phyloP scores from a whole-genome alignment of 2,329 filamentous ascomycete genomes.

The Immersiporthe knoxdaviesiana region DNA sequence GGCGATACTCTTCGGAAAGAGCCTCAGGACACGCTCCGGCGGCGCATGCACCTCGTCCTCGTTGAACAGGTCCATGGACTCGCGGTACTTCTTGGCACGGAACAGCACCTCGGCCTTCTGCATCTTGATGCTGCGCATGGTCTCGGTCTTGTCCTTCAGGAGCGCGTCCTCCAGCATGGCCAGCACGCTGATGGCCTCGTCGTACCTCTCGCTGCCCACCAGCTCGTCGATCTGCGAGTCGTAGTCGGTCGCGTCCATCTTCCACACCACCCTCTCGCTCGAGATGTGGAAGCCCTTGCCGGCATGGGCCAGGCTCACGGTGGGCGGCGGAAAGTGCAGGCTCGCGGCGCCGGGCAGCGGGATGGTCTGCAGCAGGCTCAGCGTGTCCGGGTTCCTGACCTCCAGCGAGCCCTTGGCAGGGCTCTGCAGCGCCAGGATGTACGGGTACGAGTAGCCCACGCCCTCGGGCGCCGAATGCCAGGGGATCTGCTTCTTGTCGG shows the following conservation, averaged over 20 bases:
- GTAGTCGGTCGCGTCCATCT: constrained; percentile 92
- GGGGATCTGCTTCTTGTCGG: constrained; percentile 82
- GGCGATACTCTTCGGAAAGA: constrained; percentile 84
- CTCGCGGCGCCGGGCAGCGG: constrained; percentile 79
- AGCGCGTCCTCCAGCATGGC: constrained; percentile 91
- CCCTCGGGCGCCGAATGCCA: constrained; percentile 88
- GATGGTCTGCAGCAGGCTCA: constrained; percentile 87
- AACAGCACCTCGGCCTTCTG: constrained; percentile 88
- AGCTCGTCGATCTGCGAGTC: constrained; percentile 86
- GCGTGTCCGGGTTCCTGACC: constrained; percentile 87
- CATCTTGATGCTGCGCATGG: constrained; percentile 85
- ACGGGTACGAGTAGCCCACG: constrained; percentile 96
- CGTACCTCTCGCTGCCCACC: constrained; percentile 72
- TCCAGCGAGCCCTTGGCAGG: constrained; percentile 84
- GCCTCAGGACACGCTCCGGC: constrained; percentile 80
- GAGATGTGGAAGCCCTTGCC: constrained; percentile 94
- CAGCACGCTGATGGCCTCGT: constrained; percentile 90
- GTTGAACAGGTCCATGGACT: constrained; percentile 86
- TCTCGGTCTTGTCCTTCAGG: constrained; percentile 77
- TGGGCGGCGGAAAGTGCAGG: constrained; percentile 89
- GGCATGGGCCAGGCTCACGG: constrained; percentile 90
- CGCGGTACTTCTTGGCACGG: constrained; percentile 77
- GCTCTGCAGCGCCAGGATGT: constrained; percentile 83
- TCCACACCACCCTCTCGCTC: constrained; percentile 91
- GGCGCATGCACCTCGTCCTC: constrained; percentile 84